Evolutionary conservation across 371 early-diverging fungal species (phyloP), one percentile per base, ranked within the genome.

Genomic region (Mucor racemosus): DNA sequence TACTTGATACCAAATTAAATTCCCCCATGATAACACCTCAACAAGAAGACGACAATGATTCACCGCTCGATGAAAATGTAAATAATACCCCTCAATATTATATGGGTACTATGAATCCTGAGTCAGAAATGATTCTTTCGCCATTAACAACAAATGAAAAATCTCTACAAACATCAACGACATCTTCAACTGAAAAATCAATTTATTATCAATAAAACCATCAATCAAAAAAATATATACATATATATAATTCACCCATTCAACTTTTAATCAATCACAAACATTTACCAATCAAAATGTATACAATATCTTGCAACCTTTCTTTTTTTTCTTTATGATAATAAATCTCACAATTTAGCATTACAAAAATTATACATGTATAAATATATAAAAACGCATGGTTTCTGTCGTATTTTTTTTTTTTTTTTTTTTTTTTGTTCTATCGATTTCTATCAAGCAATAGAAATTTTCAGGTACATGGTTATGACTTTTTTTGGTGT

Each of bases 61-160:
- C 53, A 31, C 53, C 53, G 10, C 21, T 53, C 11, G 53, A 53
- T 14, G 34, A 54, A 19, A 33, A 55, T 34, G 38, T 35, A 19
- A 38, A 63, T 33, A 63, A 55, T 60, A 40, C 66, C 34, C 41
- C 44, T 31, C 42, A 26, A 34, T 61, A 66, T 60, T 60, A 66
- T 19, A 35, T 55, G 21, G 67, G 36, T 7, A 60, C 26, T 7
- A 9, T 55, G 1, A 46, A 69, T 8, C 69, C 69, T 60, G 60
- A 60, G 6, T 55, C 69, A 38, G 69, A 65, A 44, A 34, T 53
- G 48, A 60, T 64, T 34, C n/a, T 69, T 34, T 64, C 69, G 19
- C 48, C 69, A 46, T 21, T 67, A 14, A 31, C 54, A 56, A 41
- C 53, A 53, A 34, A 40, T 39, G 40, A 38, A 13, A 66, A 59